These are phyloP conservation scores for Nissolia schottii DNA, from an alignment of 306 rosid genomes.

Conservation along the genomic window DNA sequence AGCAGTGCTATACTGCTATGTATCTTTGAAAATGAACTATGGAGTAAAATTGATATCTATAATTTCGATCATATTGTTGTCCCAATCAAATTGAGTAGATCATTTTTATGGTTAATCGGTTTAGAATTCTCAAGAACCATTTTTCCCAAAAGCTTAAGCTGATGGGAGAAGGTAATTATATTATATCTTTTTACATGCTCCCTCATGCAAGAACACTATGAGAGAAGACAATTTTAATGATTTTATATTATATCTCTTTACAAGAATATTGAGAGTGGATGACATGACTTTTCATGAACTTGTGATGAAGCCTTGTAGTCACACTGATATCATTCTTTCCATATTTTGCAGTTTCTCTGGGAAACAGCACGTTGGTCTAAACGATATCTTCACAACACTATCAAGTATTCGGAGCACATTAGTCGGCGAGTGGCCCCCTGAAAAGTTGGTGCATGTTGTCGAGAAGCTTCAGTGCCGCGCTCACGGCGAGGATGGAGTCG, in stretches of 20 bases:
- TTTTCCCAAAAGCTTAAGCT: too few relatives aligned
- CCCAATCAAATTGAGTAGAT: neutral
- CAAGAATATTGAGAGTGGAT: neutral
- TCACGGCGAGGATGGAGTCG: slow-evolving; percentile 71
- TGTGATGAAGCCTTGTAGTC: neutral
- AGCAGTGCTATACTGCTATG: neutral
- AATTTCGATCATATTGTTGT: neutral
- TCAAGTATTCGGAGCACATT: slow-evolving; percentile 68
- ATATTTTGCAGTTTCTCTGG: slow-evolving; percentile 63
- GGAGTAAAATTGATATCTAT: neutral
- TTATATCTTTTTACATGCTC: too few relatives aligned
- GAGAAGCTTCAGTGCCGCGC: slow-evolving; percentile 87
- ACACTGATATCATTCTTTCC: neutral
- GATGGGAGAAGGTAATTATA: too few relatives aligned
- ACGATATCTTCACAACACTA: slow-evolving; percentile 46
- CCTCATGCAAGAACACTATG: too few relatives aligned
- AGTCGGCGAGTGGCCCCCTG: slow-evolving; percentile 92
- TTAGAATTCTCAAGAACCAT: too few relatives aligned
- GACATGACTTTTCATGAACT: neutral
- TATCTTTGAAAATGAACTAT: neutral
- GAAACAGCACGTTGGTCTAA: slow-evolving; percentile 60
- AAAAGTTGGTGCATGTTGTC: slow-evolving; percentile 84
- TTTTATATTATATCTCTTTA: too few relatives aligned
- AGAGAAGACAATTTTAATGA: too few relatives aligned
- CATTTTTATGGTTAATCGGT: neutral